Conservation (phyloP, 768 basidiomycete genomes). For the Cystoderma amianthinum region DNA sequence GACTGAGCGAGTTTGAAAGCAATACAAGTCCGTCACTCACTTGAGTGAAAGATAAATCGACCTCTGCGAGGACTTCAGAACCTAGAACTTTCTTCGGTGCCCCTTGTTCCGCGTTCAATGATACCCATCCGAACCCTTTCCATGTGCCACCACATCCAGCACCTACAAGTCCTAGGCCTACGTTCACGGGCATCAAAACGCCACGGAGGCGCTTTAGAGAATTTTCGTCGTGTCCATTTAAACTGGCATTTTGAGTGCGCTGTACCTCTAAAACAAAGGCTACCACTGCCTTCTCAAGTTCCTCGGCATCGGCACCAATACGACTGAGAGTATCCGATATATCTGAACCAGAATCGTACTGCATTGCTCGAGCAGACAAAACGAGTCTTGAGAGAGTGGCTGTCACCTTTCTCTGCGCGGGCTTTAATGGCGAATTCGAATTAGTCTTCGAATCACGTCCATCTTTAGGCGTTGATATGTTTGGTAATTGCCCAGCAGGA, state of each 20-base stretch:
- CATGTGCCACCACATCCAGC: slow-evolving; percentile 71
- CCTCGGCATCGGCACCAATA: slow-evolving; percentile 70
- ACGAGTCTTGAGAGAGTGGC: slow-evolving; percentile 87
- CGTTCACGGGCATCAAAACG: slow-evolving; percentile 49
- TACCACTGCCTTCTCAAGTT: slow-evolving; percentile 64
- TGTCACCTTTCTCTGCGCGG: slow-evolving; percentile 79
- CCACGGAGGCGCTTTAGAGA: slow-evolving; percentile 53
- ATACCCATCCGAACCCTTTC: slow-evolving; percentile 84
- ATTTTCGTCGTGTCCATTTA: slow-evolving; percentile 19
- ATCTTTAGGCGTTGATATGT: slow-evolving; percentile 42
- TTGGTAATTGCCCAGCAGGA: slow-evolving; percentile 55
- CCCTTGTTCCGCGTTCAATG: slow-evolving; percentile 40
- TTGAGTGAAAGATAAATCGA: slow-evolving; percentile 37
- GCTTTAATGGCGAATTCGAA: slow-evolving; percentile 61
- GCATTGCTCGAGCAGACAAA: slow-evolving; percentile 84
- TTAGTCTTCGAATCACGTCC: slow-evolving; percentile 35
- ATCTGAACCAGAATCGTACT: slow-evolving; percentile 67
- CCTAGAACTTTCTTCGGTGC: slow-evolving; percentile 41
- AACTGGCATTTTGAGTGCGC: slow-evolving; percentile 32
- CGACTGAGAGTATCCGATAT: slow-evolving; percentile 58
- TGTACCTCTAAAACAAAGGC: slow-evolving; percentile 71
- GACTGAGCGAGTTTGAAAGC: slow-evolving; percentile 25
- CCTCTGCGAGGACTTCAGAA: slow-evolving; percentile 45
- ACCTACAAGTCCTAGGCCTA: slow-evolving; percentile 77
- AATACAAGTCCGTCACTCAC: slow-evolving; percentile 44